A percentile compares a stretch with the other conserved stretches of the same genome.
Evolutionary conservation across 2,329 filamentous ascomycete genomes (phyloP).

Genomic region (Beauveria bassiana): DNA sequence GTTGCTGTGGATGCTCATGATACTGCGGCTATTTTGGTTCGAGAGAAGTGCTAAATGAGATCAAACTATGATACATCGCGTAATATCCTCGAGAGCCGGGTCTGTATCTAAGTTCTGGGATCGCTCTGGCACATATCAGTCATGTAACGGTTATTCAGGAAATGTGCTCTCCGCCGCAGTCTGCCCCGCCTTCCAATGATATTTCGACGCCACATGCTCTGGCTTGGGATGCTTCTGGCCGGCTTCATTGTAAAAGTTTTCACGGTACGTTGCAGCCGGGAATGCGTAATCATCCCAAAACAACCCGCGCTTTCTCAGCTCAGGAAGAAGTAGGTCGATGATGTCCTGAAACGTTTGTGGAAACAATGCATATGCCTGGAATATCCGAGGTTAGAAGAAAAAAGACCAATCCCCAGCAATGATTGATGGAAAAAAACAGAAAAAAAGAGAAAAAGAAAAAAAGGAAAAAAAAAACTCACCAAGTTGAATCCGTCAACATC

Average conservation of each 20-base stretch:
- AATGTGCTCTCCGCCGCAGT: neutral
- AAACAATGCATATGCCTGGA: slow-evolving; percentile 24
- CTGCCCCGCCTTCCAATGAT: slow-evolving; percentile 28
- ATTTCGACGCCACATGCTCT: slow-evolving; percentile 32
- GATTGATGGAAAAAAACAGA: too few relatives aligned
- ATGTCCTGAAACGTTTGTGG: slow-evolving; percentile 61
- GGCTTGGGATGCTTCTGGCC: slow-evolving; percentile 19
- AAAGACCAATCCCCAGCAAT: neutral
- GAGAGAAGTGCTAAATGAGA: neutral
- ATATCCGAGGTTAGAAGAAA: neutral
- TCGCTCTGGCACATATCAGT: too few relatives aligned
- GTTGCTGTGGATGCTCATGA: slow-evolving; percentile 27
- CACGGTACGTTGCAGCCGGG: slow-evolving; percentile 30
- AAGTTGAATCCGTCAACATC: slow-evolving; percentile 51
- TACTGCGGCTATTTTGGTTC: slow-evolving; percentile 22
- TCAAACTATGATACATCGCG: too few relatives aligned
- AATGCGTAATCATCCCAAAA: slow-evolving; percentile 44
- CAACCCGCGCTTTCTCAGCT: slow-evolving; percentile 48
- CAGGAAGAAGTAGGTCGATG: slow-evolving; percentile 55
- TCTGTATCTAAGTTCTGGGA: neutral
- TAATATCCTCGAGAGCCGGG: neutral
- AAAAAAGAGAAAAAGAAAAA: too few relatives aligned
- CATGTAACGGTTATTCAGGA: neutral
- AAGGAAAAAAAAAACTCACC: neutral
- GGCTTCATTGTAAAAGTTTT: slow-evolving; percentile 1